Evolutionary conservation across 768 basidiomycete genomes (phyloP), one percentile per base, ranked within the genome.

Genomic region (Kwoniella sp.): DNA sequence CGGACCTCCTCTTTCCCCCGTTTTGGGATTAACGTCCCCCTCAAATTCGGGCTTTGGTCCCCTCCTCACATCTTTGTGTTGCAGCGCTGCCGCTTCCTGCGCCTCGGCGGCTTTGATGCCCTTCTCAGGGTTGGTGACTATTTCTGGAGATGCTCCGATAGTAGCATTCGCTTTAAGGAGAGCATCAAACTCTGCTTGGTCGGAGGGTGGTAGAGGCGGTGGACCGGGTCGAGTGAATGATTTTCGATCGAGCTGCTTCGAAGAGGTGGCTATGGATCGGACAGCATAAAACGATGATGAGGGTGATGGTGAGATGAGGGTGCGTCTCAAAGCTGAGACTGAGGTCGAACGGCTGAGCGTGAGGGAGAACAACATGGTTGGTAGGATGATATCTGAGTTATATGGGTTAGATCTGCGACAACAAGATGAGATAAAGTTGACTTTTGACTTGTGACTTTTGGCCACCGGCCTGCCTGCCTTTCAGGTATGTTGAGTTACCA

Each of bases 141-240:
- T 59, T 2, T 64, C 56, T 9, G 75, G 75, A 0, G 71, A 66
- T 0, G 72, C 72, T 10, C 72, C 69, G 19, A 72, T 61, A 2
- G 66, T 62, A 37, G 67, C 56, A 13, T 70, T 68, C 0, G 68
- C 64, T 60, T 74, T 75, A 21, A 77, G 54, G 3, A 77, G 65
- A 0, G 65, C 64, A 13, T 79, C 78, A 59, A 79, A 78, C 57
- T 79, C 78, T 21, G 70, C 75, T 67, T 79, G 78, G 10, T 79
- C 77, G 19, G 61, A 50, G 25, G 68, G 30, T 0, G 78, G 75
- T 2, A 79, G 69, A 1, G 69, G 67, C 21, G 76, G 77, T 33
- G 78, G 78, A 21, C 72, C 73, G 1, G 74, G 77, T 17, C 69
- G 62, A 33, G 67, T 47, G 67, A 77, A 71, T 6, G 65, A 63